Conservation (phyloP, 441 rosid species). For the Adansonia rubrostipa region DNA sequence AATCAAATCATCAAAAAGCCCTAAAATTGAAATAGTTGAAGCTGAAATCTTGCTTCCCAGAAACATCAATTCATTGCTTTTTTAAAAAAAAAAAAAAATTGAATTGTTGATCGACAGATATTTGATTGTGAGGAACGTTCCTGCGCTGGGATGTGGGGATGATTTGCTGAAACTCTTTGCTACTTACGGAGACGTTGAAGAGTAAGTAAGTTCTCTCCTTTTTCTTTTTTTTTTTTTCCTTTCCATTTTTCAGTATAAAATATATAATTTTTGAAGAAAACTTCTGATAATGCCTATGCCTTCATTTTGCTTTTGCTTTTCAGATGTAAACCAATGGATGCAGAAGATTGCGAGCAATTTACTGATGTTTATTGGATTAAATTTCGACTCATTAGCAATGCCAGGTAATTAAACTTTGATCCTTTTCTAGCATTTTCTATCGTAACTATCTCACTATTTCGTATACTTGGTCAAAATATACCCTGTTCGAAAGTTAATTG, state of each 20-base stretch:
- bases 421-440: not conserved
- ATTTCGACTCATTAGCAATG: constrained; percentile 62
- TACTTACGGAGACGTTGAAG: constrained; percentile 80
- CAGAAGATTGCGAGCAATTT: constrained; percentile 76
- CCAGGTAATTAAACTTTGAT: constrained; percentile 51
- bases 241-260: not conserved
- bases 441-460: not conserved
- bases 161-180: constrained; percentile 69
- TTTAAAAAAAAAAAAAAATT: not conserved
- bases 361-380: constrained; percentile 92
- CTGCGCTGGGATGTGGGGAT: constrained; percentile 85
- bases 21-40: not conserved
- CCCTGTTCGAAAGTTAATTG: not conserved
- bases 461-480: not conserved
- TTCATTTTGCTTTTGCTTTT: constrained; percentile 17
- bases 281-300: not conserved
- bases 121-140: constrained; percentile 77
- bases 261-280: not conserved
- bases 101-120: constrained; percentile 43
- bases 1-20: not conserved
- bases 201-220: constrained; percentile 48
- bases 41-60: not conserved
- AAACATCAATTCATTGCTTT: not conserved
- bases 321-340: constrained; percentile 95
- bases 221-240: not conserved